Conservation (phyloP, 1,284 basidiomycete genomes). For the Acaromyces ingoldii region DNA sequence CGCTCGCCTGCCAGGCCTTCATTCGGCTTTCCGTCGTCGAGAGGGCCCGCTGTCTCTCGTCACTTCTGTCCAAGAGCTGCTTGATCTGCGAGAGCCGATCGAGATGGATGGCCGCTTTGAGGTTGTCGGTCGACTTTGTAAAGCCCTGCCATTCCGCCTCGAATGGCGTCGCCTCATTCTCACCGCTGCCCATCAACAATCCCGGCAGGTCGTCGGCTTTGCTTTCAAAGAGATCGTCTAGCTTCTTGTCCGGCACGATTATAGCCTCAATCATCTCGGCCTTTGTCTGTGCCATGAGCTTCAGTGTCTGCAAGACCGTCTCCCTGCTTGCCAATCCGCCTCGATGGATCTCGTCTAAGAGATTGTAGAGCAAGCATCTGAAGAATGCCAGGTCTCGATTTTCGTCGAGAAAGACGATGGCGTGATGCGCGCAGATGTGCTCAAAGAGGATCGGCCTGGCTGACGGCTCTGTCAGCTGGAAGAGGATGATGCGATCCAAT, state of each 20-base stretch:
- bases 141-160: slow-evolving; percentile 22
- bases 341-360: slow-evolving; percentile 4
- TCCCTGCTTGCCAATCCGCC: not conserved
- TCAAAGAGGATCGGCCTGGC: slow-evolving; percentile 11
- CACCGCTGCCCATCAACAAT: not conserved
- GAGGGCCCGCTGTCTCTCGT: slow-evolving; percentile 22
- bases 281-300: slow-evolving; percentile 20
- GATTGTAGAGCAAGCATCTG: slow-evolving; percentile 31
- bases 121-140: slow-evolving; percentile 23
- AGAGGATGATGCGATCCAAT: slow-evolving; percentile 29
- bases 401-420: slow-evolving; percentile 15
- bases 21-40: slow-evolving; percentile 27
- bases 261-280: slow-evolving; percentile 19
- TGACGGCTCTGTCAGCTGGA: slow-evolving; percentile 21
- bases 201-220: not conserved
- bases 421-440: slow-evolving; percentile 21
- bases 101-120: slow-evolving; percentile 31
- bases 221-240: slow-evolving; percentile 7
- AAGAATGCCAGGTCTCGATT: slow-evolving; percentile 27
- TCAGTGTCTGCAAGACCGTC: slow-evolving; percentile 18
- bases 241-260: slow-evolving; percentile 5
- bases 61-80: slow-evolving; percentile 20
- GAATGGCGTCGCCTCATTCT: not conserved
- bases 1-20: slow-evolving; percentile 29
- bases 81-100: slow-evolving; percentile 32